A percentile compares a stretch with the other conserved stretches of the same genome.
Conservation (phyloP, 1,284 basidiomycete genomes). For the Leccinum pachyderme region DNA sequence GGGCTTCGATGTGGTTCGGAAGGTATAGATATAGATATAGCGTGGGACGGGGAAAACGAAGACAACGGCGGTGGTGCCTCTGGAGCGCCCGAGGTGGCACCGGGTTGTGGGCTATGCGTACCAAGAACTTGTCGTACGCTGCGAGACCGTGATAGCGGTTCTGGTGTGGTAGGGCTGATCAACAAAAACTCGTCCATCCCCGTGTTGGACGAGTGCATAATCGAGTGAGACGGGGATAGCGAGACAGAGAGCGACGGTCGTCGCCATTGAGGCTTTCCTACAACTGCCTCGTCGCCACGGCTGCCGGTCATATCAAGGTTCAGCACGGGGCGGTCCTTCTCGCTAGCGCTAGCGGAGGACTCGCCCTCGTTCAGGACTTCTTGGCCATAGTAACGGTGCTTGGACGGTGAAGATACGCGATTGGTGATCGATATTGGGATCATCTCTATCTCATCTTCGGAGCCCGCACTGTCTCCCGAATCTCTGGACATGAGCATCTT, state of each 20-base stretch:
- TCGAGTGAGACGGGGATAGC: slow-evolving; percentile 11
- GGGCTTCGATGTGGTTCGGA: background rate
- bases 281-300: background rate
- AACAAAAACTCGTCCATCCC: slow-evolving; percentile 28
- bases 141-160: slow-evolving; percentile 6
- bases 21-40: background rate
- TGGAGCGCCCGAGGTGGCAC: background rate
- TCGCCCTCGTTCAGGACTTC: slow-evolving; percentile 5
- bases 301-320: background rate
- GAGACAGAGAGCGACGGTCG: slow-evolving; percentile 20
- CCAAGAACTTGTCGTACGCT: slow-evolving; percentile 9
- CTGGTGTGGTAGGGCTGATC: slow-evolving; percentile 10
- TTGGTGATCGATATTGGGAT: slow-evolving; percentile 21
- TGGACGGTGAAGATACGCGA: slow-evolving; percentile 12
- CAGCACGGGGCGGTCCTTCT: background rate
- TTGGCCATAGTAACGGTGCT: background rate
- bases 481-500: slow-evolving; percentile 9
- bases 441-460: slow-evolving; percentile 1
- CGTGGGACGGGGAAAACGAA: background rate
- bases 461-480: background rate
- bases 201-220: slow-evolving; percentile 13
- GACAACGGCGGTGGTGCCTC: background rate
- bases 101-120: slow-evolving; percentile 4
- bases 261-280: background rate
- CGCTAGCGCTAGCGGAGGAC: background rate